These are phyloP conservation scores for Rhizomucor miehei DNA, from an alignment of 371 early-diverging fungal genomes.

Conservation along the genomic window DNA sequence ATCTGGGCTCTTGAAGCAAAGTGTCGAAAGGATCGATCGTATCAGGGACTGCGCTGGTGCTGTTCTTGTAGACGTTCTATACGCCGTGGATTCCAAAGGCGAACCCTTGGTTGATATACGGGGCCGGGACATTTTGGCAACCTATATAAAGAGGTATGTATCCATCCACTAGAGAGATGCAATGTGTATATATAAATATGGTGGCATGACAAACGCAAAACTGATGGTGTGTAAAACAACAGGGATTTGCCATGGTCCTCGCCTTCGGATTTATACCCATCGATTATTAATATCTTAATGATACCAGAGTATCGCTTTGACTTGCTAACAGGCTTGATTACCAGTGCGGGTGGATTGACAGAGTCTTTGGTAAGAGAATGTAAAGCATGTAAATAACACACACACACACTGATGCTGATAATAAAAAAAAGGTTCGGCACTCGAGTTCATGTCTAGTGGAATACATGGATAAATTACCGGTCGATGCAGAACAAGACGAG, in stretches of 20 bases:
- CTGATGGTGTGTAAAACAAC: background rate
- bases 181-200: no score
- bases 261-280: conserved; percentile 64
- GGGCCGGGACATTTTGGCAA: conserved; percentile 20
- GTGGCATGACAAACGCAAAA: no score
- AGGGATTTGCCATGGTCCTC: conserved; percentile 62
- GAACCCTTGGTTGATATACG: conserved; percentile 13
- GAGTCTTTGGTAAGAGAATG: conserved; percentile 67
- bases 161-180: background rate
- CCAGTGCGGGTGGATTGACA: conserved; percentile 79
- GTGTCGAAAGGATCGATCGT: conserved; percentile 82
- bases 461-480: conserved; percentile 51
- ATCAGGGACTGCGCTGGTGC: conserved; percentile 67
- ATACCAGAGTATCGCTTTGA: conserved; percentile 57
- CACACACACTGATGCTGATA: background rate
- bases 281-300: conserved; percentile 55
- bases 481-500: conserved; percentile 4
- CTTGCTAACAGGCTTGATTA: conserved; percentile 64
- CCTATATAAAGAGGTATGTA: conserved; percentile 23
- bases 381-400: background rate
- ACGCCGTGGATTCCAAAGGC: conserved; percentile 17
- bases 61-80: conserved; percentile 43
- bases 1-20: conserved; percentile 61
- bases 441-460: conserved; percentile 63
- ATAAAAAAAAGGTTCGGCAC: conserved; percentile 55